Conservation (phyloP, 768 basidiomycete species). For the Dioszegia crocea region DNA sequence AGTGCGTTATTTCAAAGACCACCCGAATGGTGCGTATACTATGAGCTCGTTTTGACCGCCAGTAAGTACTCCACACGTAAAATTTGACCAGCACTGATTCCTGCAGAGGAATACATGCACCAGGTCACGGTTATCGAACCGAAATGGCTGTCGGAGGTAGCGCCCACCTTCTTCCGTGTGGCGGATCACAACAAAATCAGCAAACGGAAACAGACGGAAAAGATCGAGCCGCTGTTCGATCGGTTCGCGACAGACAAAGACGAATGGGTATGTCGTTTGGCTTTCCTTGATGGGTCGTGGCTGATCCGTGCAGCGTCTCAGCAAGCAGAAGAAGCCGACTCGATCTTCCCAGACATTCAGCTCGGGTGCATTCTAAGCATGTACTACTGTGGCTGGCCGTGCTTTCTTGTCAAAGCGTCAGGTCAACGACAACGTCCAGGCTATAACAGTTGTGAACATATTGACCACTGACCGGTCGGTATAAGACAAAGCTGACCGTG, state of each 20-base stretch:
- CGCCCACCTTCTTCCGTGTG: slow-evolving; percentile 97
- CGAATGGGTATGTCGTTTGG: slow-evolving; percentile 56
- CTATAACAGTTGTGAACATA: no score
- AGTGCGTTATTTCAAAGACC: slow-evolving; percentile 88
- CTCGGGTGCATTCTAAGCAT: slow-evolving; percentile 5
- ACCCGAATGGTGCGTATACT: slow-evolving; percentile 69
- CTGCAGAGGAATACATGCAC: slow-evolving; percentile 47
- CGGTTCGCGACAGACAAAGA: slow-evolving; percentile 57
- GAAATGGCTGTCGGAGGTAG: slow-evolving; percentile 97
- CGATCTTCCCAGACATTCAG: slow-evolving; percentile 46
- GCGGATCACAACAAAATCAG: slow-evolving; percentile 92
- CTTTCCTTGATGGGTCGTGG: neutral
- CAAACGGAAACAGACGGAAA: slow-evolving; percentile 54
- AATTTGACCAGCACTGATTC: slow-evolving; percentile 43
- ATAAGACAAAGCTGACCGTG: no score
- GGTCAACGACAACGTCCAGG: no score
- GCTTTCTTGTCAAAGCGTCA: no score
- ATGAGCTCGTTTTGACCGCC: slow-evolving; percentile 94
- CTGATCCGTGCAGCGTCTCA: slow-evolving; percentile 29
- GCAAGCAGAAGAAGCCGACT: slow-evolving; percentile 46
- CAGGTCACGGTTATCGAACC: slow-evolving; percentile 85
- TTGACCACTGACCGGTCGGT: no score
- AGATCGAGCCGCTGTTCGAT: slow-evolving; percentile 93
- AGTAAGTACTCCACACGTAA: slow-evolving; percentile 68
- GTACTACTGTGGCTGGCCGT: no score